phyloP scores from a whole-genome alignment of 768 basidiomycete species.

The Russula ochroleuca region DNA sequence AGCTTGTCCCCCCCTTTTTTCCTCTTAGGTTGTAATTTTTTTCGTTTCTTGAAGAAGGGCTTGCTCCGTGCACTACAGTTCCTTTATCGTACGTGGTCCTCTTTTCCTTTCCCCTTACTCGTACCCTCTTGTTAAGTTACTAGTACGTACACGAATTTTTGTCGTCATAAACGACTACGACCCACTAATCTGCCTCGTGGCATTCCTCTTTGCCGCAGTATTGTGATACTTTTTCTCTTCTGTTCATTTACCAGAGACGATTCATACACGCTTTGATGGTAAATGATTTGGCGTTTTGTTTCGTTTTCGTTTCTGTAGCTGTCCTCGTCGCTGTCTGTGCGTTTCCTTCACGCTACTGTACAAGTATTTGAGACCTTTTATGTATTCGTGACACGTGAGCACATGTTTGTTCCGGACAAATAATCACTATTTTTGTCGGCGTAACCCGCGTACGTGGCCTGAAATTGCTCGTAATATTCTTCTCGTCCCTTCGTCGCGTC shows the following conservation, averaged over 20 bases:
- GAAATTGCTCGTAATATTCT: background rate
- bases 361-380: background rate
- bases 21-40: background rate
- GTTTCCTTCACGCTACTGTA: slow-evolving; percentile 1
- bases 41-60: slow-evolving; percentile 11
- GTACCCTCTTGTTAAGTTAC: slow-evolving; percentile 13
- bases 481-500: background rate
- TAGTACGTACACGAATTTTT: background rate
- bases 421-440: background rate
- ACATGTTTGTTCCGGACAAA: slow-evolving; percentile 10
- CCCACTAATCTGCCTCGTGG: background rate
- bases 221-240: background rate
- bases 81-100: background rate
- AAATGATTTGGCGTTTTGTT: background rate
- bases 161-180: background rate
- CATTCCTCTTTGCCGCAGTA: background rate
- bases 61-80: background rate
- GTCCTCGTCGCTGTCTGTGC: slow-evolving; percentile 1
- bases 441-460: background rate
- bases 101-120: background rate
- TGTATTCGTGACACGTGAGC: slow-evolving; percentile 10
- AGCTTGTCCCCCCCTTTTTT: background rate
- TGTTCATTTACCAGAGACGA: background rate
- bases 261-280: slow-evolving; percentile 1
- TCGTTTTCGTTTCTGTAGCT: background rate